A percentile compares a stretch with the other conserved stretches of the same genome.
Evolutionary conservation across 768 basidiomycete species (phyloP).

Genomic region (Trametes punicea): DNA sequence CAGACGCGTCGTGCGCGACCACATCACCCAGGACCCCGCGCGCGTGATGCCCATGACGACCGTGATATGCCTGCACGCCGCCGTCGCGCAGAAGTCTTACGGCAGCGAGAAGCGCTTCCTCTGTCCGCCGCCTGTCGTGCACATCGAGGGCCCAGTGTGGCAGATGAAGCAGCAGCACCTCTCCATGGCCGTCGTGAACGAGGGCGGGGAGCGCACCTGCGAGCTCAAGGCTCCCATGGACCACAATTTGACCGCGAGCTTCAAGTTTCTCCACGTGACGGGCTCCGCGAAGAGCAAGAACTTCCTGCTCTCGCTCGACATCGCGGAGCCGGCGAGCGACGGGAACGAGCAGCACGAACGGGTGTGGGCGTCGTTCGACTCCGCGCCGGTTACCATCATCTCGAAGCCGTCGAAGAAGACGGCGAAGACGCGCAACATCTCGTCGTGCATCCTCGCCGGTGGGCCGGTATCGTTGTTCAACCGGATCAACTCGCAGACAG

Average conservation of each 20-base stretch:
- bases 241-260: constrained; percentile 80
- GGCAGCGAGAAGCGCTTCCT: constrained; percentile 94
- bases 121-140: constrained; percentile 90
- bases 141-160: constrained; percentile 86
- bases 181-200: constrained; percentile 83
- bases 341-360: constrained; percentile 52
- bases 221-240: constrained; percentile 84
- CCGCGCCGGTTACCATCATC: constrained; percentile 89
- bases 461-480: constrained; percentile 93
- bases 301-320: constrained; percentile 82
- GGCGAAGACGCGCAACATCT: constrained; percentile 89
- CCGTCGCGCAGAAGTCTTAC: constrained; percentile 94
- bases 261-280: constrained; percentile 89
- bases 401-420: constrained; percentile 98
- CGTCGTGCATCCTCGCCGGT: constrained; percentile 84
- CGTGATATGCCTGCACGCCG: constrained; percentile 85
- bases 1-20: constrained; percentile 79
- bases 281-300: constrained; percentile 88
- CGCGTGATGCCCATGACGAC: constrained; percentile 87
- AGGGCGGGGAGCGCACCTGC: constrained; percentile 77
- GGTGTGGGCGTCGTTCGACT: constrained; percentile 89
- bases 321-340: constrained; percentile 64
- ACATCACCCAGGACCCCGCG: constrained; percentile 69
- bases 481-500: constrained; percentile 94
- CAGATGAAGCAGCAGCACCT: constrained; percentile 79